phyloP scores from a whole-genome alignment of 2,329 filamentous ascomycete species.

The Aspergillus cejpii region DNA sequence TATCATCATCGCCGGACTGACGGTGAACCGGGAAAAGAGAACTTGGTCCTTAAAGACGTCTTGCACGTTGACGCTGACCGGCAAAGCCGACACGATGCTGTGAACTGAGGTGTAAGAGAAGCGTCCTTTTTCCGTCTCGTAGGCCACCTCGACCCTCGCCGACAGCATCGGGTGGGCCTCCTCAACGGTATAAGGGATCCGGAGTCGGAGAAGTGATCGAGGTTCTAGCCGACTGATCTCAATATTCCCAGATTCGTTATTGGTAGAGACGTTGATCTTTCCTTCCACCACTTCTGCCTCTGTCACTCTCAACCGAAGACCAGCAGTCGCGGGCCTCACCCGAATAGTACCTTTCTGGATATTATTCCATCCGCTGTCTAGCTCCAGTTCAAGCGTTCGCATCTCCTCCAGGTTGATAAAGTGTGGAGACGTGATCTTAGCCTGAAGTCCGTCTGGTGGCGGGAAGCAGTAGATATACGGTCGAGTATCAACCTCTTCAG shows the following conservation, averaged over 20 bases:
- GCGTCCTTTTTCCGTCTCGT: constrained; percentile 59
- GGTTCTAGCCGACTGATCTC: constrained; percentile 34
- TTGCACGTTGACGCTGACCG: constrained; percentile 91
- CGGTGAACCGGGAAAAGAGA: constrained; percentile 83
- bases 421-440: constrained; percentile 59
- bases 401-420: constrained; percentile 72
- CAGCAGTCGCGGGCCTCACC: constrained; percentile 55
- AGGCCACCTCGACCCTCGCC: constrained; percentile 68
- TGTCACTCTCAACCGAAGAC: constrained; percentile 51
- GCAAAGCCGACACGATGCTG: constrained; percentile 65
- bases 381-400: constrained; percentile 66
- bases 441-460: constrained; percentile 59
- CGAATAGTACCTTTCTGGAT: constrained; percentile 46
- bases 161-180: constrained; percentile 64
- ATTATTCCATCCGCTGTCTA: constrained; percentile 69
- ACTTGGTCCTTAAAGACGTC: constrained; percentile 82
- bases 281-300: constrained; percentile 44
- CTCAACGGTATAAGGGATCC: constrained; percentile 77
- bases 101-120: constrained; percentile 59
- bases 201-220: constrained; percentile 39
- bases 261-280: constrained; percentile 38
- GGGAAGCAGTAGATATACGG: constrained; percentile 69
- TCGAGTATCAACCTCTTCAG: constrained; percentile 43
- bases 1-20: constrained; percentile 69
- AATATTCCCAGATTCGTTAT: constrained; percentile 43